A percentile compares a stretch with the other conserved stretches of the same genome.
These are phyloP conservation scores for Echinochloa phyllopogon DNA, from an alignment of 176 grass and related monocot genomes.

Conservation along the genomic window DNA sequence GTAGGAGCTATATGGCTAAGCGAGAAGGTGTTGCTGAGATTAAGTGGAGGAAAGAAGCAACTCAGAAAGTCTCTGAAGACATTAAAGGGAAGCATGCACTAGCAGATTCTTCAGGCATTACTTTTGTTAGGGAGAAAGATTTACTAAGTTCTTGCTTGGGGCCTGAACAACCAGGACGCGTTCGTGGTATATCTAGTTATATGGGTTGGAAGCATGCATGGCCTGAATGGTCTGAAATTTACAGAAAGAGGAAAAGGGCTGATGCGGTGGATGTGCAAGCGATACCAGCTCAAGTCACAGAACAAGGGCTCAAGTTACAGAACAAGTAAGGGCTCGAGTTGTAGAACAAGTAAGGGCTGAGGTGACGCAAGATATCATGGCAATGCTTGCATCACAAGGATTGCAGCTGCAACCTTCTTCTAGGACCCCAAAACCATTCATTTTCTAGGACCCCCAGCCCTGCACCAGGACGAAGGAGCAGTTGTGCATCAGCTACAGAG, in stretches of 20 bases:
- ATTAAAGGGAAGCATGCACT: background rate
- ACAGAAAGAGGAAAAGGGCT: background rate
- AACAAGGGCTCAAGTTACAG: too few relatives aligned
- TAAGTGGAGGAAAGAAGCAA: background rate
- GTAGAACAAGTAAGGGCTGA: too few relatives aligned
- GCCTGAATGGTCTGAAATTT: background rate
- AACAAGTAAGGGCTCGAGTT: too few relatives aligned
- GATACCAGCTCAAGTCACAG: background rate
- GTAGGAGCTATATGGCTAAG: background rate
- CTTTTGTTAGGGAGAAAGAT: background rate
- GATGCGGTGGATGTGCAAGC: background rate
- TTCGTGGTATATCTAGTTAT: background rate
- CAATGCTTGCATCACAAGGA: background rate
- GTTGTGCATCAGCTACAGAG: background rate
- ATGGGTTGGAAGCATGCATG: background rate
- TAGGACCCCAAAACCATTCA: too few relatives aligned
- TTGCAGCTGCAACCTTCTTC: background rate
- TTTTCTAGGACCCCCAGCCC: background rate
- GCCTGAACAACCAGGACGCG: background rate
- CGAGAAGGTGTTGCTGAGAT: background rate
- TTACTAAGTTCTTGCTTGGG: background rate
- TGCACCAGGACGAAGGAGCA: background rate
- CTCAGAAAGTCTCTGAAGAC: background rate
- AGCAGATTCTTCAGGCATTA: background rate
- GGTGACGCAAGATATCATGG: background rate